Evolutionary conservation across 1,139 yeast genomes (phyloP).

Genomic region (Hyphopichia burtonii): DNA sequence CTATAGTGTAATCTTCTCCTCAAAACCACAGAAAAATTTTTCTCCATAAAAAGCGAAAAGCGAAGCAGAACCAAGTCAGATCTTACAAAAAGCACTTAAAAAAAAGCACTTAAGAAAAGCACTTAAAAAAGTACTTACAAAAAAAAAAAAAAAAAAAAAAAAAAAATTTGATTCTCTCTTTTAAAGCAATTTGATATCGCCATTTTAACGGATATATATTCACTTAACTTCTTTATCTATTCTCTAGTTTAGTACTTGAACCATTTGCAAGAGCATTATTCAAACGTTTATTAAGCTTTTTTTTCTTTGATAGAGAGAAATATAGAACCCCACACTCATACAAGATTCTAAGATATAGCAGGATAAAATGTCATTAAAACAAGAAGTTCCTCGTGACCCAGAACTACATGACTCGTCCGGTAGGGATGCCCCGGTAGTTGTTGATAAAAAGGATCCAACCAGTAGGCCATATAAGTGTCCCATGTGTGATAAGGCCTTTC

Average conservation of each 20-base stretch:
- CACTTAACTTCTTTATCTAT: too few species aligned
- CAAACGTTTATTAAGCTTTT: too few species aligned
- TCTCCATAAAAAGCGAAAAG: not conserved
- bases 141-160: too few species aligned
- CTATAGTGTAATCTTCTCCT: not conserved
- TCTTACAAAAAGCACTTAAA: not conserved
- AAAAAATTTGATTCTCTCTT: too few species aligned
- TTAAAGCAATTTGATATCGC: too few species aligned
- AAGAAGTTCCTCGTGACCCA: not conserved
- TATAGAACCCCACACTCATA: too few species aligned
- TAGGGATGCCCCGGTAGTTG: not conserved
- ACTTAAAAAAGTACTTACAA: not conserved
- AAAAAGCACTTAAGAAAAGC: not conserved
- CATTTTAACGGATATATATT: too few species aligned
- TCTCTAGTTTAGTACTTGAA: too few species aligned
- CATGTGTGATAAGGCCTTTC: slow-evolving; percentile 88
- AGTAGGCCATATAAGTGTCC: slow-evolving; percentile 86
- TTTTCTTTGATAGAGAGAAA: too few species aligned
- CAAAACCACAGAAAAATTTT: not conserved
- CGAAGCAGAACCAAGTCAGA: not conserved
- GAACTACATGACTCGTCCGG: not conserved
- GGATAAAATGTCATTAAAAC: not conserved
- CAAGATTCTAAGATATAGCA: too few species aligned
- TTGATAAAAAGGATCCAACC: slow-evolving; percentile 20
- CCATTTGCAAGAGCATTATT: too few species aligned